These are phyloP conservation scores for Solanum habrochaites DNA, from an alignment of 257 asterid genomes.

Conservation along the genomic window DNA sequence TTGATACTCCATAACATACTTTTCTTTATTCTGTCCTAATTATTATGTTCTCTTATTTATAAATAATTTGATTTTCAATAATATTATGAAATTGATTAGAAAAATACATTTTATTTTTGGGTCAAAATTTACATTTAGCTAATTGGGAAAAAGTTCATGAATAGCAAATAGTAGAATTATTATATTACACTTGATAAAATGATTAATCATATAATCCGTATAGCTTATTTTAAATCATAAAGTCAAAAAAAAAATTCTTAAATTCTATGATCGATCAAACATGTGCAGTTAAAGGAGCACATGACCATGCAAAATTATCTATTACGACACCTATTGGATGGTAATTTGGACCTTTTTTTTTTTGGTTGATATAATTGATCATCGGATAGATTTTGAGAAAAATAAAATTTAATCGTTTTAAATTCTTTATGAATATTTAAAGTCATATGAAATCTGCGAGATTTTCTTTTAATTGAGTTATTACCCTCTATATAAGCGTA, in stretches of 20 bases:
- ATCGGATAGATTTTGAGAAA: too few relatives aligned
- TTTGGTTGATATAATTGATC: too few relatives aligned
- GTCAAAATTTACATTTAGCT: background rate
- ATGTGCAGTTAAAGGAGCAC: background rate
- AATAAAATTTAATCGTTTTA: too few relatives aligned
- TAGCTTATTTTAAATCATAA: background rate
- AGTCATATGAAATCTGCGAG: fast-evolving
- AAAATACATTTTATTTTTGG: background rate
- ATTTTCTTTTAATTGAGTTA: fast-evolving
- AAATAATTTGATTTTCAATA: too few relatives aligned
- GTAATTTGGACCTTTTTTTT: too few relatives aligned
- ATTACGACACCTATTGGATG: background rate
- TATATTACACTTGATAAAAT: too few relatives aligned
- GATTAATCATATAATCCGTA: background rate
- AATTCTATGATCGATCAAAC: background rate
- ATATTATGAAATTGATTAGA: background rate
- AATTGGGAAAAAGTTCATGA: too few relatives aligned
- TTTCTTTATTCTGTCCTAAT: background rate
- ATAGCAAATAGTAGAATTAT: too few relatives aligned
- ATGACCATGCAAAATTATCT: background rate
- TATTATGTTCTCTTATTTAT: too few relatives aligned
- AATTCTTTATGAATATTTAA: too few relatives aligned
- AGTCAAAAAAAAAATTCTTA: background rate
- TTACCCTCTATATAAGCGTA: fast-evolving
- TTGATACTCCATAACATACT: background rate